phyloP scores from a whole-genome alignment of 176 grass and related monocot genomes.

The Raddia guianensis region DNA sequence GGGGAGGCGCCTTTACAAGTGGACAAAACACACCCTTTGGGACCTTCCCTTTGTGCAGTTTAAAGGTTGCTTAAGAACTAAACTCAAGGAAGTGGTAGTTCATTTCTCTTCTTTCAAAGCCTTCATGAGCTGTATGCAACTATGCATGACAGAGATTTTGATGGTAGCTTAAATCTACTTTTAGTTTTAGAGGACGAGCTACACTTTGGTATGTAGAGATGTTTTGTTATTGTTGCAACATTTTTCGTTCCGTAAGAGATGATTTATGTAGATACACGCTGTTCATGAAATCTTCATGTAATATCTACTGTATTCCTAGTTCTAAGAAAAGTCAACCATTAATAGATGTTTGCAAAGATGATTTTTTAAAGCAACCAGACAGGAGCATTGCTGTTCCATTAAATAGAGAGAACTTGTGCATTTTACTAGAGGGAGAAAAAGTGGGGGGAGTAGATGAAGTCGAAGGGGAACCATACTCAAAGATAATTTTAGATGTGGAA shows the following conservation, averaged over 20 bases:
- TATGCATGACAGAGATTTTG: slow-evolving; percentile 36
- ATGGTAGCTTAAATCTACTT: slow-evolving; percentile 43
- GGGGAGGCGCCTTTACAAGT: slow-evolving; percentile 45
- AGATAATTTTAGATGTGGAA: no score
- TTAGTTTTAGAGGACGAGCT: slow-evolving; percentile 11
- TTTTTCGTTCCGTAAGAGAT: background rate
- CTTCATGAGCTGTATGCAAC: slow-evolving; percentile 58
- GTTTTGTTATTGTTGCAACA: background rate
- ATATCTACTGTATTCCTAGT: background rate
- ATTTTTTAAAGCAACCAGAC: background rate
- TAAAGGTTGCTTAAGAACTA: slow-evolving; percentile 39
- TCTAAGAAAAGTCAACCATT: background rate
- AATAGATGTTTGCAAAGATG: background rate
- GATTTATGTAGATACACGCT: background rate
- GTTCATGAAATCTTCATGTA: background rate
- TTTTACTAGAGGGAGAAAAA: no score
- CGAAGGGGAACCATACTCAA: no score
- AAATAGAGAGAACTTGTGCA: no score
- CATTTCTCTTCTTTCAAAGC: slow-evolving; percentile 41
- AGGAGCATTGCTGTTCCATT: no score
- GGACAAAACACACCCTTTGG: slow-evolving; percentile 46
- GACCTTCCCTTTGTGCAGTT: slow-evolving; percentile 8
- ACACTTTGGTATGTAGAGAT: slow-evolving; percentile 5
- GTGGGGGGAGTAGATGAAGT: no score
- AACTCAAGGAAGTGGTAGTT: slow-evolving; percentile 35